phyloP scores from a whole-genome alignment of 495 filamentous ascomycete species.

The Neurospora tetraspora region DNA sequence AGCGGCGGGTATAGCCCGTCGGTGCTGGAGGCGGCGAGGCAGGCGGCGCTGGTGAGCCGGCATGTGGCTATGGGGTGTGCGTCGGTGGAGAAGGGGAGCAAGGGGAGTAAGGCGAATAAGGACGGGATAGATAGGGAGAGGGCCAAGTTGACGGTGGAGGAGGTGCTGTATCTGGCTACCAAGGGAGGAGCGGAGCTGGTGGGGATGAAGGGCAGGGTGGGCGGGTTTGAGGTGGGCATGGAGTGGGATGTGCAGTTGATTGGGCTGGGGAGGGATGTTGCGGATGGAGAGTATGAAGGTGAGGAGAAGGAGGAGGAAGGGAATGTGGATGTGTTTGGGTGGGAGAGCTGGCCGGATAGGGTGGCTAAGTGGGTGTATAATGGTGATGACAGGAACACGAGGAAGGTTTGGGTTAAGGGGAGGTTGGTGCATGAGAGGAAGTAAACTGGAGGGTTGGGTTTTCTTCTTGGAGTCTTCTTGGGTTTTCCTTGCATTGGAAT shows the following conservation, averaged over 20 bases:
- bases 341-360: slow-evolving; percentile 65
- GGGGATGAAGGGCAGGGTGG: slow-evolving; percentile 56
- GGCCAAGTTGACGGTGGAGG: slow-evolving; percentile 64
- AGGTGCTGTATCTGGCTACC: slow-evolving; percentile 81
- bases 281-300: slow-evolving; percentile 18
- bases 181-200: slow-evolving; percentile 69
- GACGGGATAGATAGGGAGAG: slow-evolving; percentile 21
- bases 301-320: slow-evolving; percentile 25
- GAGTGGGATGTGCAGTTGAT: slow-evolving; percentile 82
- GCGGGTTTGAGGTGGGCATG: slow-evolving; percentile 76
- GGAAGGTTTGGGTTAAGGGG: slow-evolving; percentile 72
- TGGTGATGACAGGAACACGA: slow-evolving; percentile 77
- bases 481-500: not conserved
- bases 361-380: slow-evolving; percentile 84
- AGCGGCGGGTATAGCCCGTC: slow-evolving; percentile 73
- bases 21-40: slow-evolving; percentile 68
- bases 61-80: slow-evolving; percentile 44
- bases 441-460: not conserved
- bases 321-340: slow-evolving; percentile 77
- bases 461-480: not conserved
- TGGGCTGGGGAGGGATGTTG: slow-evolving; percentile 38
- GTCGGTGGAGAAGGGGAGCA: not conserved
- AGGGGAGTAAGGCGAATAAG: not conserved
- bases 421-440: slow-evolving; percentile 57
- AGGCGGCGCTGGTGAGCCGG: slow-evolving; percentile 65